Base-by-base conservation (phyloP, 257 asterid genomes). In the Solanum piurae region DNA sequence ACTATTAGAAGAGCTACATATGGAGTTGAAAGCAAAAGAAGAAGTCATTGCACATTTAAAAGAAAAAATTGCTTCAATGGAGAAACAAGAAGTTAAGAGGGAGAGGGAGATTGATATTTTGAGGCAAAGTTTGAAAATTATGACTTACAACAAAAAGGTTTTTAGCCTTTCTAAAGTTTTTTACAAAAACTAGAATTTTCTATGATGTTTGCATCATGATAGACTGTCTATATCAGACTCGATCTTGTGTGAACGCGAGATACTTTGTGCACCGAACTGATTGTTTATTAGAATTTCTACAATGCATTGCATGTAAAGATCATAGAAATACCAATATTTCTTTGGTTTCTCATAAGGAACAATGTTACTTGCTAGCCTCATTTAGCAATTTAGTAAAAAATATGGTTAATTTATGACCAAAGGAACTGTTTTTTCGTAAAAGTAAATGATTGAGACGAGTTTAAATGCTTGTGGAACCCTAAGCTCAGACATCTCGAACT, bases 101-200 rank as follows among this genome's bases (percentile, higher is more conserved):
- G 96, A 94, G 76, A 93, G 96, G 42, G 98, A 97, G 89, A 88
- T 95, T 83, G 98, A 95, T 69, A 97, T 94, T 49, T 86, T 97
- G 29, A 93, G 94, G 44, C 98, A 97, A 69, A 94, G 99, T 90
- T 88, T 95, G 90, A 90, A 93, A 91, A 97, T 94, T 74, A 91
- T 95, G 93, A 92, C 95, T 89, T 93, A 93, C 89, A 90, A 83
- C 46, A 93, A 55, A 88, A 93, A 89, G 87, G 64, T 92, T 80
- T 1, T 68, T 44, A 44, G 37, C 27, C 18, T 44, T 8, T 14
- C 85, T 27, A 79, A 79, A 79, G 40, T 13, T 14, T 14, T 27
- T 44, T 14, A 16, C 27, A 46, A 46, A 79, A 46, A 31, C 36
- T 44, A 80, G 66, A 27, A 12, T 16, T 72, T 71, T 71, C 3